Percentiles rank a stretch among this genome's conserved stretches.
These are phyloP conservation scores for Allium fistulosum DNA, from an alignment of 106 monocot genomes.

Conservation along the genomic window DNA sequence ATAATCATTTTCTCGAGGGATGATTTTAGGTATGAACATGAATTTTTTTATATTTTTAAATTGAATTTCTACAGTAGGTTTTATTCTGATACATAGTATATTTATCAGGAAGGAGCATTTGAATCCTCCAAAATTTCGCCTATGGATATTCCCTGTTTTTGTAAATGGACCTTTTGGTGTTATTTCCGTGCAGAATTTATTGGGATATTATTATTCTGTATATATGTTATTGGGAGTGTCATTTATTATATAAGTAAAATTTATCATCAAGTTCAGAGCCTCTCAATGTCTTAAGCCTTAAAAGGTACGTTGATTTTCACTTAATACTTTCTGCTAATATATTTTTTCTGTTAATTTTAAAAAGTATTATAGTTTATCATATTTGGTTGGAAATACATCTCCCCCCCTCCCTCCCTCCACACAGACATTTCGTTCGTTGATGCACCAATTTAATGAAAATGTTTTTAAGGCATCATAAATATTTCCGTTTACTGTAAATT, in stretches of 20 bases:
- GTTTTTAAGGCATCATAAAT: no score
- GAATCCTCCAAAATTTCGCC: conserved; percentile 39
- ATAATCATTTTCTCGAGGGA: conserved; percentile 51
- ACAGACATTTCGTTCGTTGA: no score
- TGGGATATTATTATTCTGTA: conserved; percentile 62
- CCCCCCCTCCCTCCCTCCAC: no score
- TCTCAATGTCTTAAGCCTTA: no score
- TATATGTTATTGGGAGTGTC: no score
- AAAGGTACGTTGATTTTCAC: no score
- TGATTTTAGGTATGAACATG: conserved; percentile 24
- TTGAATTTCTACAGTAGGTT: neutral
- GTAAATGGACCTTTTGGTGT: conserved; percentile 86
- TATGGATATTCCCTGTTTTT: conserved; percentile 82
- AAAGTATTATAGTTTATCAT: no score
- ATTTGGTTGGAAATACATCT: no score
- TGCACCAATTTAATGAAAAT: no score
- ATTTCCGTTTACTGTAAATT: no score
- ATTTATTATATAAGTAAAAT: no score
- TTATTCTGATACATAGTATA: neutral
- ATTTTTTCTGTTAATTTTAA: neutral
- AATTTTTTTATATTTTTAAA: neutral
- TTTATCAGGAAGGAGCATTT: conserved; percentile 37
- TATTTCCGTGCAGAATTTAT: conserved; percentile 71
- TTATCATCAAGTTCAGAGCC: no score
- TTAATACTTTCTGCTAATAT: neutral